Conservation (phyloP, 78 protist genomes). For the Cavenderia fasciculata region DNA sequence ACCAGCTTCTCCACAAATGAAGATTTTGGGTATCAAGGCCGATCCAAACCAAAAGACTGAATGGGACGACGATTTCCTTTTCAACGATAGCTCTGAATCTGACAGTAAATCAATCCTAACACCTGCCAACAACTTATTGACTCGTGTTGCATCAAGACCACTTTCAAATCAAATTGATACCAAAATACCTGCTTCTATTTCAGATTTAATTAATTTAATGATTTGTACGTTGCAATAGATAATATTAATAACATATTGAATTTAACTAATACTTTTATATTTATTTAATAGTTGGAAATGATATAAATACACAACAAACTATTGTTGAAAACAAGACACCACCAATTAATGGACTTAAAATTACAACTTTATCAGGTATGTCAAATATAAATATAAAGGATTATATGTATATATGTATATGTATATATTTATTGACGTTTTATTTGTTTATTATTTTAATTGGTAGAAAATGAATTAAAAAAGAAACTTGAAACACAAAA, state of each 20-base stretch:
- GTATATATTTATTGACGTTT: not conserved
- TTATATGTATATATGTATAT: not conserved
- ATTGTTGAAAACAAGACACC: conserved; percentile 25
- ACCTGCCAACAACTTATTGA: conserved; percentile 38
- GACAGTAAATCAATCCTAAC: conserved; percentile 29
- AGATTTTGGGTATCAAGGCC: conserved; percentile 75
- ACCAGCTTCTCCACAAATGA: conserved; percentile 38
- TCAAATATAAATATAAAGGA: not conserved
- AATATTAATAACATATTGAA: not conserved
- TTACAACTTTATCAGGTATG: conserved; percentile 19
- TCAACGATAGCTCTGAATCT: conserved; percentile 67
- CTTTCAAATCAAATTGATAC: not conserved
- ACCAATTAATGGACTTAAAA: conserved; percentile 28
- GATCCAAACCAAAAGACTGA: conserved; percentile 66
- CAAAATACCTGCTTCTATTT: not conserved
- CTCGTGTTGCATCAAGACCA: conserved; percentile 60
- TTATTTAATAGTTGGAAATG: conserved; percentile 19
- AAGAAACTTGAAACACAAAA: conserved; percentile 42
- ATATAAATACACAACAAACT: conserved; percentile 6
- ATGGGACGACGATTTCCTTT: conserved; percentile 82
- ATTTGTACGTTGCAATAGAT: not conserved
- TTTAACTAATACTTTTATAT: not conserved
- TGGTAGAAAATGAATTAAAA: conserved; percentile 44
- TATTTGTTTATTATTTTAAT: not conserved
- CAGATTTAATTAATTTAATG: not conserved